These are phyloP conservation scores for Aspergillus affinis DNA, from an alignment of 495 filamentous ascomycete genomes.

Conservation along the genomic window DNA sequence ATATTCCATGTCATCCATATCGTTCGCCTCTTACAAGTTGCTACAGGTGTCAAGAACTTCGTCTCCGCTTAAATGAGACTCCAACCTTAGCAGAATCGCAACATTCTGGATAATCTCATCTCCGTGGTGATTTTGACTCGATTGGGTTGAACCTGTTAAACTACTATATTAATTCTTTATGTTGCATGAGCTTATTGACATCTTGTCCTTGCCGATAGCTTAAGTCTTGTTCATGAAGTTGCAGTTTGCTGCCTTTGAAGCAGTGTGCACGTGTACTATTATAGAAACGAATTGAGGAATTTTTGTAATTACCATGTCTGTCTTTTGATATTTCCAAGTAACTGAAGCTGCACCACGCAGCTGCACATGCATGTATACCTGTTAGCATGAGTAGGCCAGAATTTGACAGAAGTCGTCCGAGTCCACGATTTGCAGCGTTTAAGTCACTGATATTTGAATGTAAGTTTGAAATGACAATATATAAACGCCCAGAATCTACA, in stretches of 20 bases:
- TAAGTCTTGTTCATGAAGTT: not conserved
- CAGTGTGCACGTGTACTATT: constrained; percentile 20
- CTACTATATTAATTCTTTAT: not conserved
- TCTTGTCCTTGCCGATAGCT: not conserved
- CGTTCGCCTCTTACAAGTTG: constrained; percentile 17
- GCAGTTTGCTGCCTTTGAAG: constrained; percentile 2
- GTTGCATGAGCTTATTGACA: constrained; percentile 8
- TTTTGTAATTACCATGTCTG: constrained; percentile 10
- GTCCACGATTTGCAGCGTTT: not conserved
- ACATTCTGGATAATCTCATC: not conserved
- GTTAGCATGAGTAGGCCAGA: too few relatives aligned
- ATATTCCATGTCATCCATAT: not conserved
- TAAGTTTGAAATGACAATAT: not conserved
- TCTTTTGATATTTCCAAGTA: not conserved
- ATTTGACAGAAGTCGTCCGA: not conserved
- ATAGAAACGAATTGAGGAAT: constrained; percentile 24
- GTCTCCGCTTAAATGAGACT: constrained; percentile 58
- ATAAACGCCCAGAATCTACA: not conserved
- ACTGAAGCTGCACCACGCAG: not conserved
- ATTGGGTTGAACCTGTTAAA: not conserved
- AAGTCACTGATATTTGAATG: not conserved
- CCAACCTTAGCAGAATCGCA: not conserved
- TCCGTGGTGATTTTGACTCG: not conserved
- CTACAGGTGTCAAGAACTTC: constrained; percentile 68
- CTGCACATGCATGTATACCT: too few relatives aligned